Evolutionary conservation across 352 stramenopile genomes (phyloP).

Genomic region (Globisporangium takayamanum): DNA sequence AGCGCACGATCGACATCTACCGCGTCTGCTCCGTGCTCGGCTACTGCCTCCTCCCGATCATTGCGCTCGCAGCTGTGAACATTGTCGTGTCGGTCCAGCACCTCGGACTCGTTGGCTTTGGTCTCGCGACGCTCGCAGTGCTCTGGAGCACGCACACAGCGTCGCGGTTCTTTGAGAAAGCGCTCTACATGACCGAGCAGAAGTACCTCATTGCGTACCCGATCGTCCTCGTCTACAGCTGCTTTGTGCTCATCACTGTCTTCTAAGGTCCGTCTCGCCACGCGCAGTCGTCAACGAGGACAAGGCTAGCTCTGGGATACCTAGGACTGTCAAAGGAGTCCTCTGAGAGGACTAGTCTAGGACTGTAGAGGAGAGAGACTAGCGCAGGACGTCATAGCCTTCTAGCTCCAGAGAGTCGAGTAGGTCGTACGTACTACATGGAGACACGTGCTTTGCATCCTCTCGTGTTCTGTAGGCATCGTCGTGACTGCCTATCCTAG

Average conservation of each 20-base stretch:
- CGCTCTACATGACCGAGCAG: slow-evolving; percentile 93
- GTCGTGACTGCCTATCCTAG: background rate
- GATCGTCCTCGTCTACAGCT: slow-evolving; percentile 94
- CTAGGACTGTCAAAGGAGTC: no score
- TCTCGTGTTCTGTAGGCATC: no score
- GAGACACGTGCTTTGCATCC: background rate
- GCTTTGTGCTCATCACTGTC: slow-evolving; percentile 98
- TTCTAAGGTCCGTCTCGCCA: slow-evolving; percentile 65
- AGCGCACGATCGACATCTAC: slow-evolving; percentile 89
- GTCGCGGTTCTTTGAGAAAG: slow-evolving; percentile 95
- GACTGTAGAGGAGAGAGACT: no score
- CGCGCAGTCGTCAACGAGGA: no score
- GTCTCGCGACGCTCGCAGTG: slow-evolving; percentile 85
- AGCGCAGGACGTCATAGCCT: no score
- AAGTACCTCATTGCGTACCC: slow-evolving; percentile 98
- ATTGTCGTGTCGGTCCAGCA: slow-evolving; percentile 89
- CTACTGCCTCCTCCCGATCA: slow-evolving; percentile 97
- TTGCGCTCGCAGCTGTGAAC: slow-evolving; percentile 91
- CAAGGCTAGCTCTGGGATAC: background rate
- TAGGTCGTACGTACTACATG: no score
- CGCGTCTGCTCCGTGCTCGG: slow-evolving; percentile 93
- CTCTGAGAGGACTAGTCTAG: background rate
- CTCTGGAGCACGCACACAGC: slow-evolving; percentile 93
- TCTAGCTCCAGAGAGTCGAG: no score
- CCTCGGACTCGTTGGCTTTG: slow-evolving; percentile 66